Percentiles rank a stretch among this genome's conserved stretches.
phyloP scores from a whole-genome alignment of 2,329 filamentous ascomycete species.

The Aciculosporium take region DNA sequence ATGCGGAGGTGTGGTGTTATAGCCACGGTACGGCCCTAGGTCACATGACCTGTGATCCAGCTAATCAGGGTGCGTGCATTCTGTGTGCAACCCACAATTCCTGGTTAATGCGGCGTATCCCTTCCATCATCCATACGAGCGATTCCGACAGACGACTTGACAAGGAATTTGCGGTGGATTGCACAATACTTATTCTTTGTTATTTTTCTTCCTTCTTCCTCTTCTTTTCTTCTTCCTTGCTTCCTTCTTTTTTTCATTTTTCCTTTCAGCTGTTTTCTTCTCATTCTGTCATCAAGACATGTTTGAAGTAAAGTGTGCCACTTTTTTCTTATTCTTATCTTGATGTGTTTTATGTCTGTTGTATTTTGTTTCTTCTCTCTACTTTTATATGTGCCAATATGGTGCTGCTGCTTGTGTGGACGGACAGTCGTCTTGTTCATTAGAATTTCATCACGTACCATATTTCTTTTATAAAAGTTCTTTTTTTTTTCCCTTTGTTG shows the following conservation, averaged over 20 bases:
- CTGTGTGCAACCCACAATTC: no score
- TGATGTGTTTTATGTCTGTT: background rate
- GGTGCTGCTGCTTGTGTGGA: background rate
- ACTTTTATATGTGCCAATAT: background rate
- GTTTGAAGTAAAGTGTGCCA: no score
- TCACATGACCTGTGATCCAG: no score
- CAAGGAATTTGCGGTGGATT: background rate
- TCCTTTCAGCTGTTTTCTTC: background rate
- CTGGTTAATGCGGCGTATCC: no score
- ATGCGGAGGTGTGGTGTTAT: no score
- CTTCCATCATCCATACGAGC: no score
- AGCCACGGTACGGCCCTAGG: no score
- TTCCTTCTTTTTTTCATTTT: background rate
- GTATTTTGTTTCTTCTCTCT: background rate
- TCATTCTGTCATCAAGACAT: background rate
- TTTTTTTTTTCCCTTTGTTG: background rate
- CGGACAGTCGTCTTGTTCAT: no score
- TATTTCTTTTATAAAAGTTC: background rate
- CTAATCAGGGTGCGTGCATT: no score
- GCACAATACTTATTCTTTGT: background rate
- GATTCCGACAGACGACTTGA: no score
- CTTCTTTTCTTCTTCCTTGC: background rate
- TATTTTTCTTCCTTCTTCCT: background rate
- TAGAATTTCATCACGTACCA: background rate
- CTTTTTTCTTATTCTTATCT: background rate